These are phyloP conservation scores for Toxicodendron radicans DNA, from an alignment of 345 rosid species.

Conservation along the genomic window DNA sequence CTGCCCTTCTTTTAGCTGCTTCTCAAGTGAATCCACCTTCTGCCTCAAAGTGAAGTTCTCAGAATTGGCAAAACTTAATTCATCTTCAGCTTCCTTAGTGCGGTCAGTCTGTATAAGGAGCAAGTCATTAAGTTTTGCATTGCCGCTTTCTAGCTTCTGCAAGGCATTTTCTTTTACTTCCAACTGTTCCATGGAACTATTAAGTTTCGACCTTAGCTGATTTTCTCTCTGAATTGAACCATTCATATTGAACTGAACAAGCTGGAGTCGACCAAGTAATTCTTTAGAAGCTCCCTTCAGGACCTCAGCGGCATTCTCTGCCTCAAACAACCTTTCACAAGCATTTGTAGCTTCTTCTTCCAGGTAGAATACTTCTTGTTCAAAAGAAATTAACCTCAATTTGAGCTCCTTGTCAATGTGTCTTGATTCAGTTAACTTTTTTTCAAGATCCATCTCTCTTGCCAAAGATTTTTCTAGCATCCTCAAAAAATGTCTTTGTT, in stretches of 20 bases:
- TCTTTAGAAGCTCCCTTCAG: constrained; percentile 71
- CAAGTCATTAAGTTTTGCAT: too few species aligned
- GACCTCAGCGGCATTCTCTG: constrained; percentile 71
- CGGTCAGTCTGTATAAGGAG: too few species aligned
- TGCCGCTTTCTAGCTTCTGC: constrained; percentile 47
- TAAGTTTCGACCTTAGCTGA: constrained; percentile 52
- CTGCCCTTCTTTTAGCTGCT: constrained; percentile 41
- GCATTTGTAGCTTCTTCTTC: constrained; percentile 67
- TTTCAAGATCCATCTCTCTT: constrained; percentile 86
- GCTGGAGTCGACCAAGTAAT: constrained; percentile 59
- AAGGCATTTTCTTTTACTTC: constrained; percentile 51
- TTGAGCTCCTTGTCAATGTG: constrained; percentile 56
- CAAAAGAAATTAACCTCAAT: constrained; percentile 47
- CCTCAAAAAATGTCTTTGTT: constrained; percentile 73
- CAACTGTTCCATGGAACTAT: constrained; percentile 42
- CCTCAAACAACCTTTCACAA: constrained; percentile 59
- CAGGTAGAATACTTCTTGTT: constrained; percentile 53
- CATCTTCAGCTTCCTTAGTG: constrained; percentile 40
- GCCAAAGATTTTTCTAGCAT: constrained; percentile 96
- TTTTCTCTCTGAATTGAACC: constrained; percentile 57
- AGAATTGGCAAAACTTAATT: constrained; percentile 43
- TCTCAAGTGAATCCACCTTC: constrained; percentile 52
- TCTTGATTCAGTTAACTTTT: constrained; percentile 71
- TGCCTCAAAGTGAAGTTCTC: constrained; percentile 58
- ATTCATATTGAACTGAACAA: constrained; percentile 65